These are phyloP conservation scores for Hypomontagnella submonticulosa DNA, from an alignment of 495 filamentous ascomycete genomes.

Conservation along the genomic window DNA sequence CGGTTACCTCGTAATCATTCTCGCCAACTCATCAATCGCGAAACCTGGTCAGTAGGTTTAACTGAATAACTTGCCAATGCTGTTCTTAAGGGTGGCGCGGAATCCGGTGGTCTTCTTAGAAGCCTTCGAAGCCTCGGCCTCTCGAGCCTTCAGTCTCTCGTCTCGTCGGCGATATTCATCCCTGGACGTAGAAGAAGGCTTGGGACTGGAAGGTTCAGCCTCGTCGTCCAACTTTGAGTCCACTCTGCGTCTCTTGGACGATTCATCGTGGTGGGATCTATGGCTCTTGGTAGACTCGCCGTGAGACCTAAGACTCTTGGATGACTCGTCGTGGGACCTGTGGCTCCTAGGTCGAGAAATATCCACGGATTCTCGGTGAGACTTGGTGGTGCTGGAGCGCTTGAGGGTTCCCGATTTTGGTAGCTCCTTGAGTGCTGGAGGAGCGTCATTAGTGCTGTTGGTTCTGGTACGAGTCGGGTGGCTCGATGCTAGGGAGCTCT, in stretches of 20 bases:
- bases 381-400: constrained; percentile 52
- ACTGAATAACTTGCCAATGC: constrained; percentile 32
- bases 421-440: constrained; percentile 18
- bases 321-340: constrained; percentile 24
- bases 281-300: too few relatives aligned
- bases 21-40: neutral
- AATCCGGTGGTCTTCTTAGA: constrained; percentile 28
- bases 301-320: constrained; percentile 22
- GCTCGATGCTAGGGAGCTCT: constrained; percentile 50
- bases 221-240: neutral
- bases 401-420: constrained; percentile 46
- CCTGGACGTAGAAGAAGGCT: constrained; percentile 7
- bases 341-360: constrained; percentile 36
- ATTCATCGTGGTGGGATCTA: too few relatives aligned
- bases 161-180: constrained; percentile 29
- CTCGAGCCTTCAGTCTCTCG: constrained; percentile 37
- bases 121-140: constrained; percentile 28
- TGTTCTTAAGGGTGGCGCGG: constrained; percentile 35
- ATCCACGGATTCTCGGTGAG: constrained; percentile 29
- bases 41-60: neutral
- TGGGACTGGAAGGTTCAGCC: constrained; percentile 26
- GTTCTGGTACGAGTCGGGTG: constrained; percentile 28
- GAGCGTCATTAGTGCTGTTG: constrained; percentile 33
- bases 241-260: too few relatives aligned
- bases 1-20: constrained; percentile 22